Evolutionary conservation across 2,329 filamentous ascomycete genomes (phyloP).

Genomic region (Colletotrichum tanaceti): DNA sequence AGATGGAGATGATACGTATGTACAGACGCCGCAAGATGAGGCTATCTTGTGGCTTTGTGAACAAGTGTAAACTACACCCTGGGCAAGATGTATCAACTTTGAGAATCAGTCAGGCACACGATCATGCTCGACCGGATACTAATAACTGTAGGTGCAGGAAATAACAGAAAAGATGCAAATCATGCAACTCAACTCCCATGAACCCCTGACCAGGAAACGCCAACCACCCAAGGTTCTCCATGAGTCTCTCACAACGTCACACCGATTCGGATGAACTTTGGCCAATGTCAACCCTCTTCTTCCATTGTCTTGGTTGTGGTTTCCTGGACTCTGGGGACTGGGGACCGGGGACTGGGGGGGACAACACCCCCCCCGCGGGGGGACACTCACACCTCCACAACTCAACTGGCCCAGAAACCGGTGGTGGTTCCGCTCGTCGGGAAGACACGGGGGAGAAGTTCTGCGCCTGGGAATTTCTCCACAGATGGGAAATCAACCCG

Average conservation of each 20-base stretch:
- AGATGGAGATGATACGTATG: background rate
- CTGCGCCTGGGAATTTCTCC: background rate
- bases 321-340: background rate
- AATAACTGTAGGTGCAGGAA: no score
- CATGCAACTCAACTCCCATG: background rate
- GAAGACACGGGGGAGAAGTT: background rate
- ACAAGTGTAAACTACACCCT: background rate
- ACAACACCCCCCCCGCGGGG: conserved; percentile 4
- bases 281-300: background rate
- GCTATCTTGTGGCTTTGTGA: background rate
- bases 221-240: background rate
- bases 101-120: conserved; percentile 5
- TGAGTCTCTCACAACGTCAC: background rate
- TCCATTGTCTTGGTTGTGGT: no score
- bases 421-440: background rate
- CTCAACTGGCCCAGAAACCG: background rate
- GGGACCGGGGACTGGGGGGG: background rate
- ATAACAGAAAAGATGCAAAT: background rate
- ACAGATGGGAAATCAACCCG: background rate
- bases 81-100: background rate
- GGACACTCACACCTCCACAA: conserved; percentile 7
- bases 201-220: background rate
- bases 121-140: no score
- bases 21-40: background rate
- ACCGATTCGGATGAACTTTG: conserved; percentile 7